These are phyloP conservation scores for Straminergon stramineum DNA, from an alignment of 225 moss, liverwort and hornwort species.

Conservation along the genomic window DNA sequence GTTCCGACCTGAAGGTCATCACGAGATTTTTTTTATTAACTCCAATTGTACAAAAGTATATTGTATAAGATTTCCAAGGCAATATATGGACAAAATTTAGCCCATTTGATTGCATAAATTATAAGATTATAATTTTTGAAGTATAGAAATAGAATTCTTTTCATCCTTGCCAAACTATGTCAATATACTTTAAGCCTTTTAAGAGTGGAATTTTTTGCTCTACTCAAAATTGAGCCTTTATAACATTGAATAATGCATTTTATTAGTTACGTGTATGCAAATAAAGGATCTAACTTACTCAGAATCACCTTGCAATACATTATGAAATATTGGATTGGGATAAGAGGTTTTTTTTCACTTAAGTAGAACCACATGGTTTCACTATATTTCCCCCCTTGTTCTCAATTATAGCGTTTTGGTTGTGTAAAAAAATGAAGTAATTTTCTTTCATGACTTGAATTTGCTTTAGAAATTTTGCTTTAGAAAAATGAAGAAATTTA, in stretches of 20 bases:
- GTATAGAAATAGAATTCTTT: neutral
- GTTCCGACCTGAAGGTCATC: rapidly evolving
- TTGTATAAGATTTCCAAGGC: neutral
- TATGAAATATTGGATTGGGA: neutral
- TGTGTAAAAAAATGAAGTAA: neutral
- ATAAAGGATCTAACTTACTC: neutral
- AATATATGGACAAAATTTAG: neutral
- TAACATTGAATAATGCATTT: no score
- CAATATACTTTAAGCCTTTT: neutral
- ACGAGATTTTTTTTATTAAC: neutral
- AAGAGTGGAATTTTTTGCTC: no score
- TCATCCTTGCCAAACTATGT: neutral
- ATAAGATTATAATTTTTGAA: neutral
- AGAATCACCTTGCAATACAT: neutral
- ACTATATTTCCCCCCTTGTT: neutral
- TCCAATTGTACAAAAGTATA: neutral
- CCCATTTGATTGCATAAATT: neutral
- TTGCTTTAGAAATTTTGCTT: no score
- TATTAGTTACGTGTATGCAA: neutral
- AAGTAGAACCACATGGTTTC: neutral
- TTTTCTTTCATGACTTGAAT: neutral
- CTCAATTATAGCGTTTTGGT: neutral
- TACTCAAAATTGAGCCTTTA: neutral
- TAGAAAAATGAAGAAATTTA: no score
- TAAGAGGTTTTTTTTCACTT: neutral